Conservation (phyloP, 2,329 filamentous ascomycete genomes). For the Epichloe sp. region DNA sequence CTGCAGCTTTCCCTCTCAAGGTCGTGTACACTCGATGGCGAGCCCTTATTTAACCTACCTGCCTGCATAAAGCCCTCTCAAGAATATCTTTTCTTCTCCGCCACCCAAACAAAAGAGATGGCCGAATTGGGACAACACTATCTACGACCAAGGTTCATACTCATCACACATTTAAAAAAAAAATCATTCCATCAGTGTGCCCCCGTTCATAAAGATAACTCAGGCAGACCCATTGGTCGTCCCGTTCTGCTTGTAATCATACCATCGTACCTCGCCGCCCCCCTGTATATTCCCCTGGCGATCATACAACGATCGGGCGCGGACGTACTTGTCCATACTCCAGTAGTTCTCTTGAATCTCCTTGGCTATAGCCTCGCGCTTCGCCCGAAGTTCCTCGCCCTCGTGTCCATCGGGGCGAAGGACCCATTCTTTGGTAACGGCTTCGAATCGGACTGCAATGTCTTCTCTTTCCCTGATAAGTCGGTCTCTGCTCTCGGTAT, state of each 20-base stretch:
- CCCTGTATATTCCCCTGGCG: conserved; percentile 17
- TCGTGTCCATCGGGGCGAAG: conserved; percentile 14
- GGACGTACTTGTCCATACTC: conserved; percentile 54
- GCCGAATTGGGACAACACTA: neutral
- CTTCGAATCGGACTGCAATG: conserved; percentile 44
- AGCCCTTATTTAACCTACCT: too few relatives aligned
- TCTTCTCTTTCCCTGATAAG: conserved; percentile 39
- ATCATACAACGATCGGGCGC: conserved; percentile 51
- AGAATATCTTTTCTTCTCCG: neutral
- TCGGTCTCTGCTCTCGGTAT: conserved; percentile 27
- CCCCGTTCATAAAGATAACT: neutral
- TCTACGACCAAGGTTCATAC: too few relatives aligned
- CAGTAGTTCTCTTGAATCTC: conserved; percentile 51
- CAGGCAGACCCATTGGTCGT: neutral
- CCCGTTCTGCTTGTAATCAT: neutral
- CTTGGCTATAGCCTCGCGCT: conserved; percentile 35
- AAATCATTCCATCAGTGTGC: too few relatives aligned
- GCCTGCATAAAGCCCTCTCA: neutral
- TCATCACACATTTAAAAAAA: too few relatives aligned
- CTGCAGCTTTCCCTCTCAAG: too few relatives aligned
- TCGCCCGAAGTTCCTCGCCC: conserved; percentile 10
- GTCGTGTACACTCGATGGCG: too few relatives aligned
- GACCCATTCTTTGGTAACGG: conserved; percentile 46
- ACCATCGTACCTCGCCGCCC: conserved; percentile 1
- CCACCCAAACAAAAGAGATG: neutral